These are phyloP conservation scores for Argentina anserina DNA, from an alignment of 306 rosid genomes.

Conservation along the genomic window DNA sequence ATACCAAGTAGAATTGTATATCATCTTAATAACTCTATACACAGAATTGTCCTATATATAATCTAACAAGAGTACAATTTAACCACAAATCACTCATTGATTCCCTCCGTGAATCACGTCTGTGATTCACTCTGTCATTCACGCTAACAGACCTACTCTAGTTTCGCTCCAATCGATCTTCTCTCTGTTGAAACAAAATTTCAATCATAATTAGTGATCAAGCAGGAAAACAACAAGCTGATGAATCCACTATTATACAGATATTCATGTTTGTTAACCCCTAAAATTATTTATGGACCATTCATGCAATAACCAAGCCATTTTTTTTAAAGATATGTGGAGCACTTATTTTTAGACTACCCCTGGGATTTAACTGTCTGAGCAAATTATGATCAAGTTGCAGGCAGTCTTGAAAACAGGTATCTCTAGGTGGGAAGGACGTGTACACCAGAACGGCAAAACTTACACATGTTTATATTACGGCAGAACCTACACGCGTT, in stretches of 20 bases:
- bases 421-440: not conserved
- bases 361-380: not conserved
- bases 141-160: constrained; percentile 62
- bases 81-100: no score
- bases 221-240: not conserved
- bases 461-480: not conserved
- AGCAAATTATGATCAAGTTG: not conserved
- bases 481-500: not conserved
- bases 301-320: not conserved
- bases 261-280: not conserved
- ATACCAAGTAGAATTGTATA: no score
- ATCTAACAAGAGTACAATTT: no score
- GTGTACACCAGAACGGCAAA: not conserved
- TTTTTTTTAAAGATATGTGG: not conserved
- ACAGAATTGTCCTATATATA: no score
- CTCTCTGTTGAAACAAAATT: constrained; percentile 58
- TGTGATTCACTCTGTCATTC: no score
- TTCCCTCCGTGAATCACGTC: no score
- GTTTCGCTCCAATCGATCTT: constrained; percentile 87
- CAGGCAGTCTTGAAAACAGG: not conserved
- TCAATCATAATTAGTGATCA: constrained; percentile 14
- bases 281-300: not conserved
- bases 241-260: not conserved
- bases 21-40: no score
- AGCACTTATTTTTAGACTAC: not conserved